These are phyloP conservation scores for Eimeria maxima DNA, from an alignment of 169 alveolate genomes.

Conservation along the genomic window DNA sequence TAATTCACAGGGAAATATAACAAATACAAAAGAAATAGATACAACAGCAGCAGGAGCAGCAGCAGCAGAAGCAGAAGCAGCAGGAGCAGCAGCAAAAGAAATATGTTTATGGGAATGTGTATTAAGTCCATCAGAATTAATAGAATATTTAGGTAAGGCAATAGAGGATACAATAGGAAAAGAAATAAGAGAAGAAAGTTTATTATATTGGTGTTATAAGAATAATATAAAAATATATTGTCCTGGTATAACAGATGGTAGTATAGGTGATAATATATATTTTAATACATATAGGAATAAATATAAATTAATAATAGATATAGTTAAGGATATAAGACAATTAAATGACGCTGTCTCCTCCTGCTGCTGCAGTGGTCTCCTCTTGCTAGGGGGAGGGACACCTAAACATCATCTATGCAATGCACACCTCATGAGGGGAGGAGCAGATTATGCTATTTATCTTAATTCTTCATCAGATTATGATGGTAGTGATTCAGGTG, in stretches of 20 bases:
- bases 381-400: conserved; percentile 95
- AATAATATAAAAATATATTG: conserved; percentile 99
- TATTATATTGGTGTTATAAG: conserved; percentile 99
- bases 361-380: conserved; percentile 97
- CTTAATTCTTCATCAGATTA: conserved; percentile 96
- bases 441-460: conserved; percentile 99
- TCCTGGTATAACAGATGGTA: conserved; percentile 99
- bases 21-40: no score
- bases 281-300: conserved; percentile 92
- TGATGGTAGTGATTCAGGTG: conserved; percentile 99
- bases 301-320: conserved; percentile 97
- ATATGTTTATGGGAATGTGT: conserved; percentile 66
- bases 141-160: conserved; percentile 95
- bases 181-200: conserved; percentile 92
- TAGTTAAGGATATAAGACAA: conserved; percentile 96
- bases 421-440: conserved; percentile 99
- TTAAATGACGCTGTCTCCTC: conserved; percentile 96
- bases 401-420: conserved; percentile 99
- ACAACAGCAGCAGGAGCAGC: not conserved
- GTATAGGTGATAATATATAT: conserved; percentile 98
- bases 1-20: no score
- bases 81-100: no score
- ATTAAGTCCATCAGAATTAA: conserved; percentile 88
- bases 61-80: not conserved
- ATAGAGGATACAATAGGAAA: conserved; percentile 90